A percentile compares a stretch with the other conserved stretches of the same genome.
These are phyloP conservation scores for Sonneratia caseolaris DNA, from an alignment of 345 rosid genomes.

Conservation along the genomic window DNA sequence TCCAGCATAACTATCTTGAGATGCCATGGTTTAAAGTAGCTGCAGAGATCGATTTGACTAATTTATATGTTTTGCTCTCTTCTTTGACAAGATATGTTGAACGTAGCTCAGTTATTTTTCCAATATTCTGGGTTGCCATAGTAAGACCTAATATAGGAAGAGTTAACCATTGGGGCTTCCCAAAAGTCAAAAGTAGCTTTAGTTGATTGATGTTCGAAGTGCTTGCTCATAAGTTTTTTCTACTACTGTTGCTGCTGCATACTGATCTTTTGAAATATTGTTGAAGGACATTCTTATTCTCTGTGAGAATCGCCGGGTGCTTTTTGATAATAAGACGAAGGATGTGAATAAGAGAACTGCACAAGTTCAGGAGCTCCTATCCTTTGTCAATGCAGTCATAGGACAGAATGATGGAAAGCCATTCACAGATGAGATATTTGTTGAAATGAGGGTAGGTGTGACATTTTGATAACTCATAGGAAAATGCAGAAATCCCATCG, in stretches of 20 bases:
- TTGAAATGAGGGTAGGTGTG: conserved; percentile 45
- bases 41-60: neutral
- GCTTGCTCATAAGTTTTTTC: neutral
- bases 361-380: conserved; percentile 52
- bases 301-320: conserved; percentile 52
- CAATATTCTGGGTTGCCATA: neutral
- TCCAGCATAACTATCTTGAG: neutral
- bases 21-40: neutral
- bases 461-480: neutral
- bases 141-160: neutral
- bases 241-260: neutral
- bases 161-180: neutral
- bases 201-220: neutral
- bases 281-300: conserved; percentile 50
- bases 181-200: neutral
- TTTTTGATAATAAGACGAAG: conserved; percentile 77
- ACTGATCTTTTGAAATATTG: neutral
- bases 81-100: neutral
- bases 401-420: conserved; percentile 61
- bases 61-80: neutral
- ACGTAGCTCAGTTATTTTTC: too few species aligned
- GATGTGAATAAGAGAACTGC: conserved; percentile 39
- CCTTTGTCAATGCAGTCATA: conserved; percentile 44
- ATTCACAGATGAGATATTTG: conserved; percentile 63
- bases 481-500: neutral